Percentiles rank a stretch among this genome's conserved stretches.
Evolutionary conservation across 768 basidiomycete species (phyloP).

Genomic region (Antrodiella citrinella): DNA sequence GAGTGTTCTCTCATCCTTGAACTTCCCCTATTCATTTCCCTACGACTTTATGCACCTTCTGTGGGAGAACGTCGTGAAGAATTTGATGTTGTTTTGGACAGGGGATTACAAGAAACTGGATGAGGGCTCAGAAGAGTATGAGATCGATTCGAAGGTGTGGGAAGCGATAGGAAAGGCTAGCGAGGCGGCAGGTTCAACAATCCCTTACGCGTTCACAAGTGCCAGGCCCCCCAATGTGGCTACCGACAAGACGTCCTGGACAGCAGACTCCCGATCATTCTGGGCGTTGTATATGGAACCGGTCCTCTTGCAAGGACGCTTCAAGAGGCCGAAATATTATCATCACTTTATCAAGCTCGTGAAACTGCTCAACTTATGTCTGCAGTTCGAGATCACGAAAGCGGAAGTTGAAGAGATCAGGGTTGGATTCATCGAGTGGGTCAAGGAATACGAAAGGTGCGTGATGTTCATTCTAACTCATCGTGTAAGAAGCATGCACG

Average conservation of each 20-base stretch:
- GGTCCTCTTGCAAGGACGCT: slow-evolving; percentile 26
- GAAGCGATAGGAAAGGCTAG: slow-evolving; percentile 26
- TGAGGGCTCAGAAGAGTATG: slow-evolving; percentile 19
- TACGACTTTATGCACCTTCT: slow-evolving; percentile 38
- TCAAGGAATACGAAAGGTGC: slow-evolving; percentile 29
- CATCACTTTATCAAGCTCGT: slow-evolving; percentile 32
- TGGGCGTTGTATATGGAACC: slow-evolving; percentile 33
- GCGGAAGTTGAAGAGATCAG: slow-evolving; percentile 21
- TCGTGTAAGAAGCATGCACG: too few relatives aligned
- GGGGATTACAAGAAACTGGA: slow-evolving; percentile 31
- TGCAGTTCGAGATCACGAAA: slow-evolving; percentile 26
- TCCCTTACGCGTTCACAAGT: slow-evolving; percentile 30
- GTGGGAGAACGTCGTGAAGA: slow-evolving; percentile 30
- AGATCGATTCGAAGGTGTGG: slow-evolving; percentile 25
- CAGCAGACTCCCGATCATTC: slow-evolving; percentile 30
- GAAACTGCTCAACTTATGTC: slow-evolving; percentile 24
- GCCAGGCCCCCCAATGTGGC: slow-evolving; percentile 24
- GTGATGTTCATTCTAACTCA: slow-evolving; percentile 8
- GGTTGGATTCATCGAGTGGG: slow-evolving; percentile 26
- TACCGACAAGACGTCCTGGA: slow-evolving; percentile 15
- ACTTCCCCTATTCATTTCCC: slow-evolving; percentile 29
- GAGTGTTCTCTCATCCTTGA: slow-evolving; percentile 18
- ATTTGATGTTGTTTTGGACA: slow-evolving; percentile 29
- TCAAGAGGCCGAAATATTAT: slow-evolving; percentile 26
- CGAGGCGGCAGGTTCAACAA: slow-evolving; percentile 21